Conservation (phyloP, 805 yeast species). For the Phaffomyces antillensis region DNA sequence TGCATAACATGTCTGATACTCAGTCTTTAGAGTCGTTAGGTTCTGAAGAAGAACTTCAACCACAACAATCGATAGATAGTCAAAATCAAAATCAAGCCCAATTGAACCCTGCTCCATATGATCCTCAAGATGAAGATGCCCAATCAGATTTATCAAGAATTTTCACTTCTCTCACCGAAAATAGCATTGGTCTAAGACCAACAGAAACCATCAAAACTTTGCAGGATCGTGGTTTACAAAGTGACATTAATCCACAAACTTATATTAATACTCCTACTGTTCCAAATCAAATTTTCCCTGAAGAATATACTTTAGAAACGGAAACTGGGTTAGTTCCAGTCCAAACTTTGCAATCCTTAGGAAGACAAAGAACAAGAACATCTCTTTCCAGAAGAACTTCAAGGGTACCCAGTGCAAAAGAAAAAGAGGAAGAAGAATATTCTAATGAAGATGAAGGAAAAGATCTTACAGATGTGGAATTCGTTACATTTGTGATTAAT, state of each 20-base stretch:
- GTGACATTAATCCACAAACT: constrained; percentile 40
- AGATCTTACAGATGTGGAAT: constrained; percentile 61
- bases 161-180: constrained; percentile 16
- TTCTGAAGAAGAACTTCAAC: constrained; percentile 2
- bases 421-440: constrained; percentile 17
- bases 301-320: constrained; percentile 85
- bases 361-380: constrained; percentile 44
- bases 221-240: constrained; percentile 51
- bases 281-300: constrained; percentile 71
- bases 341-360: constrained; percentile 58
- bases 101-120: constrained; percentile 31
- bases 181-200: constrained; percentile 26
- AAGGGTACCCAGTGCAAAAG: constrained; percentile 16
- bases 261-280: constrained; percentile 51
- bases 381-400: constrained; percentile 12
- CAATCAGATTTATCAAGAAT: constrained; percentile 33
- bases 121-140: constrained; percentile 42
- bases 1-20: background rate
- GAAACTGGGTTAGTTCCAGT: constrained; percentile 84
- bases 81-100: constrained; percentile 2
- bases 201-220: constrained; percentile 75
- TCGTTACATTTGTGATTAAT: constrained; percentile 70
- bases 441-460: constrained; percentile 26
- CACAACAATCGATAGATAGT: constrained; percentile 8
- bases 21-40: constrained; percentile 18